phyloP scores from a whole-genome alignment of 2,329 filamentous ascomycete genomes.

The Microdochium bolleyi region DNA sequence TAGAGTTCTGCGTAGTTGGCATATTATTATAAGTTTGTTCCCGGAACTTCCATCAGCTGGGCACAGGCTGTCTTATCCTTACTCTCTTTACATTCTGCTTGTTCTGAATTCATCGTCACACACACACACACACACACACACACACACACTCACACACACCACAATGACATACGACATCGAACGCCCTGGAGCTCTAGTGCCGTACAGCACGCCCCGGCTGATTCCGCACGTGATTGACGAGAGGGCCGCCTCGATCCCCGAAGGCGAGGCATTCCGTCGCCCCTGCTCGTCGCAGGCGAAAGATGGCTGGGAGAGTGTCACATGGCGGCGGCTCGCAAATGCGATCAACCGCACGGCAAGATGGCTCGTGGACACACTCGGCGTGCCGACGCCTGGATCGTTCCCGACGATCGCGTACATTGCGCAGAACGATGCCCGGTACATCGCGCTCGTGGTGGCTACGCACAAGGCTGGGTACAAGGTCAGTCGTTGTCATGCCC shows the following conservation, averaged over 20 bases:
- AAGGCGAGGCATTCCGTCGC: conserved; percentile 23
- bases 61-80: too few relatives aligned
- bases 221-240: conserved; percentile 30
- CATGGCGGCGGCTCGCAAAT: conserved; percentile 27
- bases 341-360: conserved; percentile 30
- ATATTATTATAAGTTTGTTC: too few relatives aligned
- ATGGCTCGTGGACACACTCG: conserved; percentile 19
- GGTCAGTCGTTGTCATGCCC: conserved; percentile 15
- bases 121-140: too few relatives aligned
- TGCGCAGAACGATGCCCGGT: conserved; percentile 26
- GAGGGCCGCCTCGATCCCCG: conserved; percentile 21
- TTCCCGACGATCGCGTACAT: conserved; percentile 36
- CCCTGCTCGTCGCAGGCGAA: conserved; percentile 24
- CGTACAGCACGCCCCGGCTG: conserved; percentile 17
- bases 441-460: conserved; percentile 13
- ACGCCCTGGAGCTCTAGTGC: conserved; percentile 4
- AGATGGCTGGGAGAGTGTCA: conserved; percentile 30
- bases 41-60: too few relatives aligned
- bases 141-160: too few relatives aligned
- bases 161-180: not conserved
- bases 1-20: too few relatives aligned
- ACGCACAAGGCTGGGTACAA: conserved; percentile 20
- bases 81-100: too few relatives aligned
- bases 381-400: conserved; percentile 10
- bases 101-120: too few relatives aligned